Conservation (phyloP, 805 yeast species). For the Starmerella vaccinii region DNA sequence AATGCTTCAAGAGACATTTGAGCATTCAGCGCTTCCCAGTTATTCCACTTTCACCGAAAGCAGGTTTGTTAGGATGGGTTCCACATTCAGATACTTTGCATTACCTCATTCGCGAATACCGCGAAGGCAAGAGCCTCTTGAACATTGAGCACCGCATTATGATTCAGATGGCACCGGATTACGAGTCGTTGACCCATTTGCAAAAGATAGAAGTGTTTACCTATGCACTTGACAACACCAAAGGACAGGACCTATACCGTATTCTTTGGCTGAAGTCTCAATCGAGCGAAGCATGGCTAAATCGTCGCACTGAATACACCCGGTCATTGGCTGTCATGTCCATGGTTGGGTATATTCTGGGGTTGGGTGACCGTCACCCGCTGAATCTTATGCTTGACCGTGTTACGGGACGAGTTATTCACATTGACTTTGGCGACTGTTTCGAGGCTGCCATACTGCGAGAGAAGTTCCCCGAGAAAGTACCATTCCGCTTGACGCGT, state of each 20-base stretch:
- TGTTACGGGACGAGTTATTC: conserved; percentile 88
- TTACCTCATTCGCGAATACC: conserved; percentile 77
- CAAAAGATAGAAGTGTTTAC: conserved; percentile 96
- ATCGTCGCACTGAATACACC: conserved; percentile 91
- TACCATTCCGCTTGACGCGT: conserved; percentile 90
- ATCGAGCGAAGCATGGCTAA: conserved; percentile 96
- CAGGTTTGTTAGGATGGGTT: conserved; percentile 96
- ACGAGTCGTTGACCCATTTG: conserved; percentile 74
- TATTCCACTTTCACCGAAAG: conserved; percentile 89
- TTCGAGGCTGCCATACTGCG: conserved; percentile 95
- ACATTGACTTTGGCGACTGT: conserved; percentile 98
- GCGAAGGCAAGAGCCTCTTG: conserved; percentile 80
- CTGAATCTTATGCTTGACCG: conserved; percentile 92
- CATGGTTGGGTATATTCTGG: conserved; percentile 94
- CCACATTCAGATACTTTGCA: conserved; percentile 96
- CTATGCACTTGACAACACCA: conserved; percentile 85
- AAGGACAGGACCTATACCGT: conserved; percentile 92
- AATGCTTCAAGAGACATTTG: conserved; percentile 90
- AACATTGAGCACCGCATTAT: conserved; percentile 92
- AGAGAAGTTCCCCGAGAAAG: conserved; percentile 96
- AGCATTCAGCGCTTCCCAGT: conserved; percentile 89
- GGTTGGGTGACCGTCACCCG: conserved; percentile 96
- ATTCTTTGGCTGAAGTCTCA: conserved; percentile 94
- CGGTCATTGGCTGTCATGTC: conserved; percentile 97
- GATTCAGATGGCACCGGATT: conserved; percentile 97